phyloP scores from a whole-genome alignment of 1,284 basidiomycete species.

The Fomitiporia mediterranea region DNA sequence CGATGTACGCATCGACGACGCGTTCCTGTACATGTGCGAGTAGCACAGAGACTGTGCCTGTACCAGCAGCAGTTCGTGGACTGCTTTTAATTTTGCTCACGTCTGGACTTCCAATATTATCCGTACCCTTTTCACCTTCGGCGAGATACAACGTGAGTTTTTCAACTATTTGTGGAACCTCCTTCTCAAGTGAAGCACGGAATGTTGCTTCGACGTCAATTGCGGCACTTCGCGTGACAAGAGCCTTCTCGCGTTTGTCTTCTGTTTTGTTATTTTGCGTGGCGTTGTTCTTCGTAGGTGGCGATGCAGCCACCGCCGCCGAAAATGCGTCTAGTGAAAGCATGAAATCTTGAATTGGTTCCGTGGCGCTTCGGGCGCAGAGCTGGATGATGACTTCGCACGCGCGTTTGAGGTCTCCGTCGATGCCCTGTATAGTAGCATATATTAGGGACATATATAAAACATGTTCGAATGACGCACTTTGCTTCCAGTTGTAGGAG shows the following conservation, averaged over 20 bases:
- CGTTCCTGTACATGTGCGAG: slow-evolving; percentile 71
- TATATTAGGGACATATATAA: neutral
- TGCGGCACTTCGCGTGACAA: slow-evolving; percentile 41
- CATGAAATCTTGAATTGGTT: slow-evolving; percentile 56
- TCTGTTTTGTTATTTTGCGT: slow-evolving; percentile 23
- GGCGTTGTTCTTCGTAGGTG: slow-evolving; percentile 4
- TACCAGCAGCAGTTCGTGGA: neutral
- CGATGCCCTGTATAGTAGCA: slow-evolving; percentile 58
- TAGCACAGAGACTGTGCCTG: slow-evolving; percentile 68
- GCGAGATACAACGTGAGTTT: slow-evolving; percentile 72
- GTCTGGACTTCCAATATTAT: neutral
- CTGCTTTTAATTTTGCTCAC: neutral
- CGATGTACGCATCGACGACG: slow-evolving; percentile 69
- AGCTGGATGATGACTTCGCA: slow-evolving; percentile 79
- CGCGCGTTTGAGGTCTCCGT: slow-evolving; percentile 73
- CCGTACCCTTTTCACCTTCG: slow-evolving; percentile 40
- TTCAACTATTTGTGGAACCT: slow-evolving; percentile 50
- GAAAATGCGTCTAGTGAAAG: slow-evolving; percentile 40
- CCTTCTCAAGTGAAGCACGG: slow-evolving; percentile 44
- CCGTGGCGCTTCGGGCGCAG: slow-evolving; percentile 46
- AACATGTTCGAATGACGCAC: slow-evolving; percentile 37
- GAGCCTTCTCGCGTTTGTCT: slow-evolving; percentile 22
- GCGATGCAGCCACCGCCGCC: slow-evolving; percentile 22
- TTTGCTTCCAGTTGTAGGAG: slow-evolving; percentile 56
- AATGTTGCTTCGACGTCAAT: slow-evolving; percentile 51